Base-by-base conservation (phyloP, 2,329 filamentous ascomycete species). In the Aspergillus jensenii region DNA sequence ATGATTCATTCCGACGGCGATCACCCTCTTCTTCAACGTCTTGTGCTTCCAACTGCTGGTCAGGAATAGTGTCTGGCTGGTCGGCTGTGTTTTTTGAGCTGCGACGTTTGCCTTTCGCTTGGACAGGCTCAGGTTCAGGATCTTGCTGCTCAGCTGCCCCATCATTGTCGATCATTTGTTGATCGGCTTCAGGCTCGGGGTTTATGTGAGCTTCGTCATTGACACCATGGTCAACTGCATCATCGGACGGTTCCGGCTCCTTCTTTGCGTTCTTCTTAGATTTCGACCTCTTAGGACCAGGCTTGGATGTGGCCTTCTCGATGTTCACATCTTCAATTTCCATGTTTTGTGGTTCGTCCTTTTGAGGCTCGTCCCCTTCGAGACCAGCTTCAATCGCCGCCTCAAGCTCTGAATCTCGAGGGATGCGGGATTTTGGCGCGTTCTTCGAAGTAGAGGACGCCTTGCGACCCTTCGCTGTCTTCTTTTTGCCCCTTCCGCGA, bases 321-420 rank as follows among this genome's bases (percentile, higher is more conserved):
- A 43, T 61, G 7, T 79, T 71, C 35, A 80, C 78, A 45, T 85
- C 84, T 14, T 83, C 80, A 31, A 35, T 43, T 8, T 52, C 56
- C 35, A 27, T 39, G 3, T 31, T 25, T 33, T 87, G 82, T 2
- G 79, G 81, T 27, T 83, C 67, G 1, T 80, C 82, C 31, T 31
- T 31, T 33, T 87, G 82, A 2, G 79, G 81, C 25, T 83, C 67
- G 1, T 80, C 82, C 31, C 80, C 77, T 44, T 87, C 84, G 9
- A 90, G 79, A 57, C 89, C 88, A 2, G 83, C 85, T 66, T 89
- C 83, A 1, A 90, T 76, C 49, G 85, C 84, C 21, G 82, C 82
- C 52, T 90, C 86, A 39, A 90, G 82, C 61, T 89, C 87, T 1
- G 86, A 83, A 59, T 90, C 86, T 55, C 85, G 80, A 0, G 82